Evolutionary conservation across 2,329 filamentous ascomycete genomes (phyloP).

Genomic region (Aspergillus sp.): DNA sequence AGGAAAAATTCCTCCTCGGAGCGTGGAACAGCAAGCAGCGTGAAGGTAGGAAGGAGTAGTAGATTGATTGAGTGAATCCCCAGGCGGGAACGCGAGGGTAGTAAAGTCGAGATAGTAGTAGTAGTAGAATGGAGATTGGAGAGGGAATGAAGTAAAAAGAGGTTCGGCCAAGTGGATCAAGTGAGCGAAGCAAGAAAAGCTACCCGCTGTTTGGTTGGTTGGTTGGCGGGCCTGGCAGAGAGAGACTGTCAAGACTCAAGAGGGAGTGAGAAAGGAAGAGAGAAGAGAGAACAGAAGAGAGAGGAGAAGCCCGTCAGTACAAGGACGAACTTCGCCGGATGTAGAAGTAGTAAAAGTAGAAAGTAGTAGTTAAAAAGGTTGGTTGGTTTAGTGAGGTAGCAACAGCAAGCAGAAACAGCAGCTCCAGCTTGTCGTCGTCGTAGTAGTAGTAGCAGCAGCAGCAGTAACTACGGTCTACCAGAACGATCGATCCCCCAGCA

Average conservation of each 20-base stretch:
- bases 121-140: neutral
- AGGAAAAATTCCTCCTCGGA: neutral
- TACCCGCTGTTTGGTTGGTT: conserved; percentile 5
- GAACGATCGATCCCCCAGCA: too few relatives aligned
- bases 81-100: neutral
- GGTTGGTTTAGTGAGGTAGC: too few relatives aligned
- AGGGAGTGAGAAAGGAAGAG: neutral
- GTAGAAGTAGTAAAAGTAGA: neutral
- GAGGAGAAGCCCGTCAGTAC: too few relatives aligned
- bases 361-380: too few relatives aligned
- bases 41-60: neutral
- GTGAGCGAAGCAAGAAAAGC: conserved; percentile 10
- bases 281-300: too few relatives aligned
- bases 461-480: too few relatives aligned
- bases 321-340: neutral
- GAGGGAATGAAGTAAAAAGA: conserved; percentile 14
- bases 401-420: too few relatives aligned
- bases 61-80: neutral
- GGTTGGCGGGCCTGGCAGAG: neutral
- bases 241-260: too few relatives aligned
- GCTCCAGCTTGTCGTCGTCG: too few relatives aligned
- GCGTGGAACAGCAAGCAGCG: too few relatives aligned
- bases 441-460: too few relatives aligned
- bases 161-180: conserved; percentile 23
- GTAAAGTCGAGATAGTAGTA: neutral